Conservation (phyloP, 176 grass and related monocot genomes). For the Panicum miliaceum region DNA sequence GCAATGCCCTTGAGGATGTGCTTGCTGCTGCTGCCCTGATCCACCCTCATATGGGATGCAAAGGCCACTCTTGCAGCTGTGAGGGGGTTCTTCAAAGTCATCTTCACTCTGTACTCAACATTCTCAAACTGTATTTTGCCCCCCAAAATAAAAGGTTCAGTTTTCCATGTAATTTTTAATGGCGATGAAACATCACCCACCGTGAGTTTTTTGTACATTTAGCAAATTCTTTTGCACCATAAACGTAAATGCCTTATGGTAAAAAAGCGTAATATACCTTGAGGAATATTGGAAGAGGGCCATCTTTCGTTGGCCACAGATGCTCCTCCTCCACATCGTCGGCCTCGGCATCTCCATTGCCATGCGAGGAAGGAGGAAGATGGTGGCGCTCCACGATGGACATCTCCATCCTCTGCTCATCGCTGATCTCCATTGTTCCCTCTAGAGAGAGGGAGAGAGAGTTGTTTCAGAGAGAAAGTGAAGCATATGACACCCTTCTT, state of each 20-base stretch:
- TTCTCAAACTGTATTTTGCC: conserved; percentile 73
- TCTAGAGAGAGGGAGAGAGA: background rate
- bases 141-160: background rate
- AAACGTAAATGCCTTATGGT: background rate
- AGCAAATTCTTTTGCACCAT: background rate
- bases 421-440: conserved; percentile 58
- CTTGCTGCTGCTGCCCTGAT: conserved; percentile 65
- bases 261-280: conserved; percentile 57
- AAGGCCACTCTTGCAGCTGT: conserved; percentile 56
- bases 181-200: background rate
- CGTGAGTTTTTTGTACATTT: background rate
- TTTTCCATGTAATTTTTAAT: background rate
- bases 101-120: conserved; percentile 85
- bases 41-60: conserved; percentile 51
- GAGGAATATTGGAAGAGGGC: conserved; percentile 86
- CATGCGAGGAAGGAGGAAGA: conserved; percentile 39
- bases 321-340: conserved; percentile 54
- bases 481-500: conserved; percentile 28
- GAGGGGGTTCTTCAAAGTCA: conserved; percentile 57
- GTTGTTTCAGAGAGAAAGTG: conserved; percentile 50
- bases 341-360: conserved; percentile 13
- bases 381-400: conserved; percentile 15
- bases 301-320: conserved; percentile 56
- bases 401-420: conserved; percentile 49
- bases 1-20: conserved; percentile 85